Evolutionary conservation across 371 early-diverging fungal species (phyloP), one percentile per base, ranked within the genome.

Genomic region (Dipsacomyces acuminosporus): DNA sequence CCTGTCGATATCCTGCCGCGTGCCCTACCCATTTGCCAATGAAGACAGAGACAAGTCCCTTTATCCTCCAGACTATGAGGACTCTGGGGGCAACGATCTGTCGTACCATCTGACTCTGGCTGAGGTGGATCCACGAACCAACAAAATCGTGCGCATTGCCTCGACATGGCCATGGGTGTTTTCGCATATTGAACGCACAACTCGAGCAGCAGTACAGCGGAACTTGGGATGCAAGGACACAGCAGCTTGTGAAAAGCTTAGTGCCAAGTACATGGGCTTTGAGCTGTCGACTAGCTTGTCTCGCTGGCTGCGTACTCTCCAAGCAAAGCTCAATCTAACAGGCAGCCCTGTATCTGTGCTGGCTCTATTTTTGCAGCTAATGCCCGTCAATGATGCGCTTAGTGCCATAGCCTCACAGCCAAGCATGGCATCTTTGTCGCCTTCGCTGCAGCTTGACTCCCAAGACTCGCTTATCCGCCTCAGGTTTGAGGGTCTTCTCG

Each of bases 121-220:
- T 15, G 63, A 67, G n/a, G 56, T 67, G 2, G 67, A 67, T 13
- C n/a, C 45, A 1, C 43, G 47, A 35, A 50, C 67, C 8, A 48
- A 49, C 26, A 41, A 58, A 40, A 67, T 54, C 34, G 22, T 51
- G 22, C 51, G 58, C n/a, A 62, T 67, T 21, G 67, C 63, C n/a
- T 67, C 67, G 0, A 67, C 67, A 0, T 67, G 67, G 67, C 67
- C 67, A 34, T 67, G 67, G 64, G 51, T 54, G 8, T 53, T 59
- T 41, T 44, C 64, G 9, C 59, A 52, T 40, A 52, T 25, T 25
- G 51, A 48, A 41, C 45, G 48, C 18, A 41, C 51, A 15, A 38
- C 34, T 8, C 59, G 47, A 21, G 52, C 51, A 2, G 24, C 46
- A 1, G 30, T 52, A 6, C 43, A 59, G 20, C 19, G 43, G 18